Conservation (phyloP, 208 protist species). For the Leishmania gerbilli region DNA sequence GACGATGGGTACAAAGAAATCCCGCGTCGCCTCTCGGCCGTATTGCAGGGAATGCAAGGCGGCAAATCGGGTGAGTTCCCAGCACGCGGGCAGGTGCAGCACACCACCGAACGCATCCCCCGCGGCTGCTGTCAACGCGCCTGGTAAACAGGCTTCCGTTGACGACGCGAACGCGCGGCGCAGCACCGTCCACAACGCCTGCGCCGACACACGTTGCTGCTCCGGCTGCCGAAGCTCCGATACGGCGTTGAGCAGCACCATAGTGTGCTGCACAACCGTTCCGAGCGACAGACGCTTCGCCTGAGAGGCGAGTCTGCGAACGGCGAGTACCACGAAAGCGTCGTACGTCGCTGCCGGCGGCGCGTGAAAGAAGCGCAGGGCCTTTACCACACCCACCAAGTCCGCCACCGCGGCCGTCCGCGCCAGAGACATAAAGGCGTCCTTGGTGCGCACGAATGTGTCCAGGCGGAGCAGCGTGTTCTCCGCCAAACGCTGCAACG, state of each 20-base stretch:
- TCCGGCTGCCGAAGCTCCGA: constrained; percentile 21
- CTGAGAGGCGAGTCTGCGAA: not conserved
- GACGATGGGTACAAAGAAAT: constrained; percentile 10
- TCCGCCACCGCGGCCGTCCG: constrained; percentile 42
- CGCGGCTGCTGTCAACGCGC: not conserved
- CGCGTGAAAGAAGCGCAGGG: constrained; percentile 56
- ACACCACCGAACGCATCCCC: not conserved
- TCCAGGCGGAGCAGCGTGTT: constrained; percentile 50
- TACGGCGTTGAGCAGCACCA: constrained; percentile 28
- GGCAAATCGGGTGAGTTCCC: constrained; percentile 9
- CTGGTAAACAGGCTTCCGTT: not conserved
- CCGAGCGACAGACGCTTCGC: not conserved
- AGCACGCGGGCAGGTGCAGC: constrained; percentile 13
- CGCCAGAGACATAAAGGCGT: constrained; percentile 30
- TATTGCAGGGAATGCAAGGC: constrained; percentile 15
- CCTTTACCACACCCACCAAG: constrained; percentile 43
- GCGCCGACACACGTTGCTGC: constrained; percentile 26
- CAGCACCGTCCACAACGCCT: constrained; percentile 21
- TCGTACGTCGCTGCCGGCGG: constrained; percentile 78
- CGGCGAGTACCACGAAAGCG: constrained; percentile 39
- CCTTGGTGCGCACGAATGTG: constrained; percentile 36
- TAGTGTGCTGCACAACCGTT: constrained; percentile 29
- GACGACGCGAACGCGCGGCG: constrained; percentile 5
- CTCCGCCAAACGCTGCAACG: constrained; percentile 53
- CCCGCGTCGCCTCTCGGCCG: constrained; percentile 7